These are phyloP conservation scores for Chytriomyces sp. DNA, from an alignment of 192 early-diverging fungal genomes.

Conservation along the genomic window DNA sequence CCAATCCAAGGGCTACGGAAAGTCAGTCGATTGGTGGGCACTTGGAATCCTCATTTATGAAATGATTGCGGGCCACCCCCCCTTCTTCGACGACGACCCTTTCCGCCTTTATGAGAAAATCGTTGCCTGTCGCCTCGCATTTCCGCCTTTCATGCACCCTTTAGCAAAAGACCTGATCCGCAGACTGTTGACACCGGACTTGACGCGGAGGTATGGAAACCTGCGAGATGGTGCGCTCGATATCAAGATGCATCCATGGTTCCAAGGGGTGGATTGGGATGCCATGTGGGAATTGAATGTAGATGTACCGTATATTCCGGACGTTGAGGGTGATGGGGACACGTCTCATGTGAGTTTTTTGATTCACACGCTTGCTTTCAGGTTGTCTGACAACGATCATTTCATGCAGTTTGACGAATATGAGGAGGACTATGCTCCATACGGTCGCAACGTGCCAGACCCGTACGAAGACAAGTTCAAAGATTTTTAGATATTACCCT, in stretches of 20 bases:
- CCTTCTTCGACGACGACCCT: constrained; percentile 73
- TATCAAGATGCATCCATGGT: constrained; percentile 95
- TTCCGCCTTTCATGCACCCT: constrained; percentile 73
- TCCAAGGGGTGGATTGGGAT: constrained; percentile 91
- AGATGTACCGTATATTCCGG: constrained; percentile 85
- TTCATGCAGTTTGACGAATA: constrained; percentile 86
- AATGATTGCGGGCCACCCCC: constrained; percentile 74
- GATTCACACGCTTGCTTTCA: not conserved
- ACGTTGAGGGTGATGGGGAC: constrained; percentile 80
- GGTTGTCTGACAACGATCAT: not conserved
- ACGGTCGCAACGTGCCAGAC: constrained; percentile 75
- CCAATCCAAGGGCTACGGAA: constrained; percentile 90
- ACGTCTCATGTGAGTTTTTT: constrained; percentile 46
- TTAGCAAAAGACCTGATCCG: constrained; percentile 76
- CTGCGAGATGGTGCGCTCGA: constrained; percentile 74
- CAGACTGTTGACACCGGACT: constrained; percentile 67
- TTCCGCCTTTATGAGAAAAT: constrained; percentile 77
- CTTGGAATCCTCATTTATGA: constrained; percentile 81
- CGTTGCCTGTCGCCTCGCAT: constrained; percentile 68
- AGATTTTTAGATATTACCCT: constrained; percentile 58
- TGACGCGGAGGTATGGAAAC: constrained; percentile 80
- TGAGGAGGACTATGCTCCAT: constrained; percentile 87
- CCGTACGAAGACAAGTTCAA: constrained; percentile 73
- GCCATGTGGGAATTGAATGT: constrained; percentile 70
- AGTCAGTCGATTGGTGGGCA: constrained; percentile 95